Conservation (phyloP, 306 rosid species). For the Trifolium subterraneum region DNA sequence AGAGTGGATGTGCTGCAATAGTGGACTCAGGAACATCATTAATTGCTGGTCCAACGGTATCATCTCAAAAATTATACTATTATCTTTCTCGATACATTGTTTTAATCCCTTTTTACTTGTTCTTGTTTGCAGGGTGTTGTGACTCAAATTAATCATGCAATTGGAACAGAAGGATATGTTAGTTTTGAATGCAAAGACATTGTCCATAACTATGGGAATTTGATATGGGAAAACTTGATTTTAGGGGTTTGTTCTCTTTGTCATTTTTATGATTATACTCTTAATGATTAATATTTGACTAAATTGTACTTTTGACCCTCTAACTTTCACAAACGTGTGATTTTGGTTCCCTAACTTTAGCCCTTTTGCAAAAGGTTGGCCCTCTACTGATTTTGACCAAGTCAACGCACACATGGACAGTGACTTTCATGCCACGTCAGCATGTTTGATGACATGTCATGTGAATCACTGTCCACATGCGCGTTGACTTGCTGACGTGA, state of each 20-base stretch:
- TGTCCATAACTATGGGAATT: conserved; percentile 57
- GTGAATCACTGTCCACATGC: no score
- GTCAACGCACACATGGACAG: no score
- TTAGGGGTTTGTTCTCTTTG: conserved; percentile 59
- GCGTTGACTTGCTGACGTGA: no score
- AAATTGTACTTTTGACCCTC: no score
- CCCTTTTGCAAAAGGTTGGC: no score
- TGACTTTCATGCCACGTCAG: no score
- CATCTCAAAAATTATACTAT: conserved; percentile 36
- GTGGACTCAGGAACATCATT: conserved; percentile 74
- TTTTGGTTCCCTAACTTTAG: no score
- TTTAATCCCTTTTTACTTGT: conserved; percentile 19
- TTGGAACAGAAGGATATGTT: conserved; percentile 70
- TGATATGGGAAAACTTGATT: conserved; percentile 67
- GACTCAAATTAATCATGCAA: conserved; percentile 79
- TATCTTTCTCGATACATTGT: neutral
- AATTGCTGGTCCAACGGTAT: conserved; percentile 81
- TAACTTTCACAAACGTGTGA: no score
- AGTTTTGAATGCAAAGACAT: conserved; percentile 72
- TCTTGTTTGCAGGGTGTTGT: conserved; percentile 60
- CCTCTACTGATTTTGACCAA: no score
- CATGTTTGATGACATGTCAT: no score
- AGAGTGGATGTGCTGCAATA: conserved; percentile 64
- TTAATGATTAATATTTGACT: neutral
- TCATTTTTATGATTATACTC: neutral